Percentiles rank a stretch among this genome's conserved stretches.
These are phyloP conservation scores for Blechomonas ayalai DNA, from an alignment of 208 protist species.

Conservation along the genomic window DNA sequence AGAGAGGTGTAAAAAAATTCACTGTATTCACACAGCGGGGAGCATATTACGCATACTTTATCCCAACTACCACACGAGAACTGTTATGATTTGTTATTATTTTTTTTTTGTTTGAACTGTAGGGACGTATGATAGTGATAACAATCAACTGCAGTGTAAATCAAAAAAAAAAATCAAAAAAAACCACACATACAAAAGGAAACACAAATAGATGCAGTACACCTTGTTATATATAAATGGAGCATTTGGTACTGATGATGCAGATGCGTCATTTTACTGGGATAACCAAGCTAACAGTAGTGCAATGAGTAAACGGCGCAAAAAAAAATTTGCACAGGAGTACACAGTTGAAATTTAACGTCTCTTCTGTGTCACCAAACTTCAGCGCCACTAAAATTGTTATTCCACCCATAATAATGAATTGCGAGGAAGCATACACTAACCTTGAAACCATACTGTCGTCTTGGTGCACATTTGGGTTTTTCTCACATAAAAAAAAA, in stretches of 20 bases:
- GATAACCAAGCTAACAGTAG: background rate
- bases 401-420: too few species aligned
- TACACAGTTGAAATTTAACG: too few species aligned
- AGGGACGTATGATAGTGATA: background rate
- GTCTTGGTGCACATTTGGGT: too few species aligned
- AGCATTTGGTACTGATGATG: background rate
- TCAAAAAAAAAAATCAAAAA: constrained; percentile 2
- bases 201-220: constrained; percentile 4
- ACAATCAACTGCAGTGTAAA: background rate
- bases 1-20: too few species aligned
- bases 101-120: background rate
- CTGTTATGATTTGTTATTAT: background rate
- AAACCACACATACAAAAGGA: background rate
- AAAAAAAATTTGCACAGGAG: too few species aligned
- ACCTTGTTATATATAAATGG: background rate
- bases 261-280: background rate
- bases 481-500: too few species aligned
- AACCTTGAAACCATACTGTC: too few species aligned
- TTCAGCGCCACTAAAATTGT: too few species aligned
- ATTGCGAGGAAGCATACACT: background rate
- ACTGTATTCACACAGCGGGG: too few species aligned
- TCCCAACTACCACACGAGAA: background rate
- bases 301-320: background rate
- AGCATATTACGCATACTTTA: too few species aligned
- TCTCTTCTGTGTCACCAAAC: too few species aligned